Evolutionary conservation across 495 filamentous ascomycete species (phyloP), one percentile per base, ranked within the genome.

Genomic region (Annulohypoxylon stygium): DNA sequence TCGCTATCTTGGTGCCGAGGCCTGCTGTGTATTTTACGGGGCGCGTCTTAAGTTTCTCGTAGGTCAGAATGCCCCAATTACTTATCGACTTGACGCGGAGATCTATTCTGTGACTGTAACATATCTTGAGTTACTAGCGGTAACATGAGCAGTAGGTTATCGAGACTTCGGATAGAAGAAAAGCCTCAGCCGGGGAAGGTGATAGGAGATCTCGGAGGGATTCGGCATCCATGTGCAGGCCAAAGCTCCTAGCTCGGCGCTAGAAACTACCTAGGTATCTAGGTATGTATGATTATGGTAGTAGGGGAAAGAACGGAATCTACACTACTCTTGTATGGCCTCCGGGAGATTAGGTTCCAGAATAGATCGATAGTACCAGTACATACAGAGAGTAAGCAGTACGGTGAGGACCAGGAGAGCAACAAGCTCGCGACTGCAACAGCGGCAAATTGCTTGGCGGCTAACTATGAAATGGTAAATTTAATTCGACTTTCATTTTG

Each of bases 261-360:
- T 67, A 64, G 63, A 61, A 37, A 60, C 41, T 54, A 50, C 57
- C 5, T 30, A 30, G 5, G 30, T 30, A 30, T 6, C 30, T 30
- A 30, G 30, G 50, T 37, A 66, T 14, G 63, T 67, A 70, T 64
- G 45, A 63, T 62, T 65, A 39, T 45, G 61, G 48, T 54, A 30
- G 30, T 34, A 65, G 33, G 61, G 54, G 51, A 51, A 16, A 39
- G 34, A 55, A 59, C 60, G 18, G 59, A 23, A 39, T 75, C 64
- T 67, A 10, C 48, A 69, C 57, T 69, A 10, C 48, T 74, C 57
- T 69, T 66, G 59, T 65, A 75, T 55, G 67, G 67, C 30, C 54
- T 71, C 64, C 72, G 64, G 72, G 72, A 75, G 72, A 75, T 75
- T 75, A 71, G 45, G 43, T 65, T 61, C 72, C 72, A 75, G 72